Evolutionary conservation across 2,329 filamentous ascomycete species (phyloP), one percentile per base, ranked within the genome.

Genomic region (Aureobasidium sp.): DNA sequence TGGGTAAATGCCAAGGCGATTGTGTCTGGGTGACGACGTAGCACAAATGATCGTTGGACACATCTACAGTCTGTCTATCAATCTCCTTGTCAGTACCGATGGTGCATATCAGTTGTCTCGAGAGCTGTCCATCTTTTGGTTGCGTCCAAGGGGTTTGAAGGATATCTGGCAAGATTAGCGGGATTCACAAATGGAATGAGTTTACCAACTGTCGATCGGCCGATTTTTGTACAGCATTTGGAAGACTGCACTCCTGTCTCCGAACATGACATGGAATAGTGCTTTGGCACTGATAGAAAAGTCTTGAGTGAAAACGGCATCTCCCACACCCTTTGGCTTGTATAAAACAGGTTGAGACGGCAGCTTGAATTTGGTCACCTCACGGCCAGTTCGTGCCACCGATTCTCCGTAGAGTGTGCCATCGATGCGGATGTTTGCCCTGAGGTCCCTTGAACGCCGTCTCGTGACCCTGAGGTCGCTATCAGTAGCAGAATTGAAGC

Each of bases 221-320:
- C 87, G 80, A 66, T 95, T 89, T 65, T 88, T 85, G 66, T 96
- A 91, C 25, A 97, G 76, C 63, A 91, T 83, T 62, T 93, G 89
- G 71, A 96, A 98, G 34, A 97, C 84, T 29, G 90, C 88, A 66
- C 88, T 95, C 71, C 91, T 95, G 69, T 98, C 93, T 32, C 93
- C 93, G 68, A 97, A 98, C 48, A 98, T 79, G 14, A 97, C 88
- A 64, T 97, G 91, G 68, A 97, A 98, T 55, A 95, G 83, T 0
- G 88, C 89, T 68, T 98, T 97, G 41, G 93, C 86, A 58, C 88
- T 94, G 56, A 97, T 84, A 60, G 94, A 86, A 66, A 95, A 95
- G 59, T 89, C 80, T 57, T 87, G 82, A 66, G 95, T 88, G 1
- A 87, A 81, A 6, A 85, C 84, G 59, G 85, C 79, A 58, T 80